Base-by-base conservation (phyloP, 768 basidiomycete species). In the Holtermanniella nyarrowii region DNA sequence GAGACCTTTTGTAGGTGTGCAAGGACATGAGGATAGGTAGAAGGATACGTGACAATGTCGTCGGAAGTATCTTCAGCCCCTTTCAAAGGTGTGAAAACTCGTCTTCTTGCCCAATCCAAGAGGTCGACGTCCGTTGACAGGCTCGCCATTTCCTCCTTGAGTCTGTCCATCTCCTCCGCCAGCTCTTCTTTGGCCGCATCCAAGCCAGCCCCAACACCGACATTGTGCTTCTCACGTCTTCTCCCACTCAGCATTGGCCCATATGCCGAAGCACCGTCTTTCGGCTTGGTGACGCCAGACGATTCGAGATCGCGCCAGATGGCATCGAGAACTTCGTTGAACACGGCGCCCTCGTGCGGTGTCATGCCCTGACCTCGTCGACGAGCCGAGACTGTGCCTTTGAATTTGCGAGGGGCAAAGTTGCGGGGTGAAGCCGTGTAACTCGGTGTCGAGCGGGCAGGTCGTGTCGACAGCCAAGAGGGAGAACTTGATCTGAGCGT, bases 1-100 rank as follows among this genome's bases (percentile, higher is more conserved):
- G 90, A 84, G 11, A 79, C 76, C 23, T 76, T 76, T 79, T 95
- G 88, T 50, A 90, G 79, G 43, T 79, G 76, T 4, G 85, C 82
- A 50, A 95, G 76, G 26, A 89, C 74, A 56, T 82, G 77, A 0
- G 87, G 81, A 63, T 91, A 93, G 18, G 79, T 76, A 0, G 79
- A 76, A 7, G 81, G 42, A 49, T 57, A 69, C 3, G 23, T 44
- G 12, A 18, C 23, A 13, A 31, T n/a, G n/a, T 12, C 11, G 3
- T 14, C 24, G 5, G 44, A 43, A 11, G 5, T 26, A 5, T 24
- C 13, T n/a, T 18, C 43, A 16, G 45, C 26, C 11, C 25, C 43
- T n/a, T 10, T 11, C 3, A 12, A 4, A 25, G 44, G 16, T 14
- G 46, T 39, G 42, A 68, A 62, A 1, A 68, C 57, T 22, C 53